Evolutionary conservation across 306 rosid species (phyloP).

Genomic region (Vigna radiata): DNA sequence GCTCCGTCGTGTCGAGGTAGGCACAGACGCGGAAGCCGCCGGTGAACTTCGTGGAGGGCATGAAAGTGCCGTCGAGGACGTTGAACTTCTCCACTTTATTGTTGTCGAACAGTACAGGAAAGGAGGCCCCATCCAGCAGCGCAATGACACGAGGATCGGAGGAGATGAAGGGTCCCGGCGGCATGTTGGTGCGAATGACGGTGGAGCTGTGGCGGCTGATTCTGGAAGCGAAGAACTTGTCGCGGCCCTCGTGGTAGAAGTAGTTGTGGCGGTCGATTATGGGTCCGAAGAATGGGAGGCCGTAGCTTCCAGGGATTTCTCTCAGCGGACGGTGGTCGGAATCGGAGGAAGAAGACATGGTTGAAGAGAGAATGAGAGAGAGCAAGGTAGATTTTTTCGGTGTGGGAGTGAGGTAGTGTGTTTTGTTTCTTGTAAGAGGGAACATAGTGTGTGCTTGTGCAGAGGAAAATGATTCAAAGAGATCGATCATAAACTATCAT

Average conservation of each 20-base stretch:
- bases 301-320: conserved; percentile 70
- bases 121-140: conserved; percentile 66
- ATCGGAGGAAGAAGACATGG: not conserved
- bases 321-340: conserved; percentile 50
- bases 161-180: conserved; percentile 77
- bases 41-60: conserved; percentile 73
- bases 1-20: conserved; percentile 67
- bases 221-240: conserved; percentile 59
- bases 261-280: conserved; percentile 62
- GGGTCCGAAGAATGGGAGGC: conserved; percentile 64
- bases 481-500: no score
- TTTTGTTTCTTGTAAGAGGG: not conserved
- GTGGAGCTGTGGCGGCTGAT: conserved; percentile 60
- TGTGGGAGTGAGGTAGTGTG: not conserved
- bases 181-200: conserved; percentile 77
- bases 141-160: conserved; percentile 58
- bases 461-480: no score
- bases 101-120: conserved; percentile 68
- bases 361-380: not conserved
- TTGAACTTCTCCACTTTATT: conserved; percentile 60
- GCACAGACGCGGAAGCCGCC: conserved; percentile 75
- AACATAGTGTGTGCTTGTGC: not conserved
- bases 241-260: conserved; percentile 72
- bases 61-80: conserved; percentile 82
- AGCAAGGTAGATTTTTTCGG: not conserved